These are phyloP conservation scores for Didymosphaeria variabile DNA, from an alignment of 2,329 filamentous ascomycete genomes.

Conservation along the genomic window DNA sequence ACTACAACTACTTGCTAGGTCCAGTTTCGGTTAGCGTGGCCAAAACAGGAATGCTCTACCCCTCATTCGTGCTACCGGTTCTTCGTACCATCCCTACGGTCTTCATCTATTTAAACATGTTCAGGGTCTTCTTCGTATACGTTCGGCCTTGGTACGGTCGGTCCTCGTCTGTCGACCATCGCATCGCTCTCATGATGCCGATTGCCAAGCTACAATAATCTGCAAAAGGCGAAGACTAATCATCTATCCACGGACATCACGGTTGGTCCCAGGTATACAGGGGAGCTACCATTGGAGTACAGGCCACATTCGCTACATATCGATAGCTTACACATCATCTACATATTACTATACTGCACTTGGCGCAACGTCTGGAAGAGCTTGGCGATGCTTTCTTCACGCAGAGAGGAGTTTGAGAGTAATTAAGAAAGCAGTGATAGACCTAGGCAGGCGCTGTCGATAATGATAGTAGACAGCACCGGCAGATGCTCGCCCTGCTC, in stretches of 20 bases:
- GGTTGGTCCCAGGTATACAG: background rate
- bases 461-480: background rate
- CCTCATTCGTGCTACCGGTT: background rate
- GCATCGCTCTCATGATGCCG: constrained; percentile 11
- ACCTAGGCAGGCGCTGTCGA: background rate
- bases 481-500: background rate
- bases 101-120: constrained; percentile 4
- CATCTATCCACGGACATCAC: background rate
- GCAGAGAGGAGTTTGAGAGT: background rate
- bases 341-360: background rate
- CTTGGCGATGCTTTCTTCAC: background rate
- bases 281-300: background rate
- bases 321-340: background rate
- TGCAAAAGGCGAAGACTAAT: constrained; percentile 3
- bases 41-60: background rate
- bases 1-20: background rate
- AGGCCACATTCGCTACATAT: no score
- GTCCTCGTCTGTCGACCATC: background rate
- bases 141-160: background rate
- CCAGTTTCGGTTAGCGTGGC: background rate
- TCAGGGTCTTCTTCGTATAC: background rate
- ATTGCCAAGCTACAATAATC: background rate
- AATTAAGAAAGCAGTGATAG: background rate
- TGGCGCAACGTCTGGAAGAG: background rate
- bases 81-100: background rate